Evolutionary conservation across 208 protist species (phyloP).

Genomic region (Crithidia fasciculata): DNA sequence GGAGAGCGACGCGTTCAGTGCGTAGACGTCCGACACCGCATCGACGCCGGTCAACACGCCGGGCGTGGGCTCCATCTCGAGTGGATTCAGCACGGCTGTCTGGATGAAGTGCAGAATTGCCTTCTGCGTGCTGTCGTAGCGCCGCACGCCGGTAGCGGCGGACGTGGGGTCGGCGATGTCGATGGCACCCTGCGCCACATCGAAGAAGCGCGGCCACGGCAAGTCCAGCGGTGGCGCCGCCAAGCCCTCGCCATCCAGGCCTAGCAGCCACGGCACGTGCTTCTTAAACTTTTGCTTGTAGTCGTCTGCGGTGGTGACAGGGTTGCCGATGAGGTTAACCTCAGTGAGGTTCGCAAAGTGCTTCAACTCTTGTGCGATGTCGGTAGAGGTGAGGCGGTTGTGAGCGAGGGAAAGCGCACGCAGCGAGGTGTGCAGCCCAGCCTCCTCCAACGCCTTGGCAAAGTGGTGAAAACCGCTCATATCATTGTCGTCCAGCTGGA

Average conservation of each 20-base stretch:
- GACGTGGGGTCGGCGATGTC: constrained; percentile 20
- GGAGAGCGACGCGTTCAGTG: constrained; percentile 59
- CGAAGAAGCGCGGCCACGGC: constrained; percentile 78
- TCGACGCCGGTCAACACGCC: constrained; percentile 59
- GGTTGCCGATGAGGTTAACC: constrained; percentile 74
- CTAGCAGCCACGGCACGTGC: constrained; percentile 68
- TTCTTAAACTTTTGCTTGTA: constrained; percentile 68
- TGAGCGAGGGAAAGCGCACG: constrained; percentile 64
- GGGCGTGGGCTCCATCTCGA: constrained; percentile 42
- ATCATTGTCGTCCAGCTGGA: constrained; percentile 68
- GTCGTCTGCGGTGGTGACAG: constrained; percentile 46
- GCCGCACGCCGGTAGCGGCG: not conserved
- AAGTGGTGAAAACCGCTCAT: constrained; percentile 72
- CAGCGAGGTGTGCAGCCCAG: constrained; percentile 59
- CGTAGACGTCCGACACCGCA: constrained; percentile 79
- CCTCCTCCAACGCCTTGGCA: constrained; percentile 61
- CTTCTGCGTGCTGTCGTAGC: constrained; percentile 45
- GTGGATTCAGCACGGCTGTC: constrained; percentile 50
- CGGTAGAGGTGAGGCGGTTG: constrained; percentile 64
- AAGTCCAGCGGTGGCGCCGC: constrained; percentile 58
- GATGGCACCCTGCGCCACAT: constrained; percentile 16
- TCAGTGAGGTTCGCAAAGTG: constrained; percentile 69
- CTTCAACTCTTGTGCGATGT: constrained; percentile 57
- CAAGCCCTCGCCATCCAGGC: constrained; percentile 65
- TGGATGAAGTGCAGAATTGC: constrained; percentile 80